phyloP scores from a whole-genome alignment of 75 land plant genomes.

The Selaginella moellendorffii region DNA sequence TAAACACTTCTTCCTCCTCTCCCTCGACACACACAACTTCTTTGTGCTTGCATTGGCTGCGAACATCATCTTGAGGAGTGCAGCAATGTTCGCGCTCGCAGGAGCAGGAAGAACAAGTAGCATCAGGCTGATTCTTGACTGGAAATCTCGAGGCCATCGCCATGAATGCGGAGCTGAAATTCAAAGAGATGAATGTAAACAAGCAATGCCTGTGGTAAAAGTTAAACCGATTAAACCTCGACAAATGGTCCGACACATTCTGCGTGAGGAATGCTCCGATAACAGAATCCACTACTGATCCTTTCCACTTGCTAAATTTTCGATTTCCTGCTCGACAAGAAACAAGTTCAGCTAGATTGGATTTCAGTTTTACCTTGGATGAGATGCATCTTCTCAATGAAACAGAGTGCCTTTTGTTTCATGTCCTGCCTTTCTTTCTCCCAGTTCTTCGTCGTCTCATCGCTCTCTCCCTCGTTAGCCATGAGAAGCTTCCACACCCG shows the following conservation, averaged over 20 bases:
- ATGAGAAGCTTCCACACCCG: background rate
- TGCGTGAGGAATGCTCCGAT: constrained; percentile 91
- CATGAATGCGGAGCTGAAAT: background rate
- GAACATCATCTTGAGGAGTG: too few relatives aligned
- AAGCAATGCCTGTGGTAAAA: background rate
- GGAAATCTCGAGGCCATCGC: background rate
- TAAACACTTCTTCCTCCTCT: background rate
- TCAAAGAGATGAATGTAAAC: background rate
- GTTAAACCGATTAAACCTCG: too few relatives aligned
- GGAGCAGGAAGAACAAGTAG: too few relatives aligned
- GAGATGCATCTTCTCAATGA: constrained; percentile 85
- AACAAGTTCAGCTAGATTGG: too few relatives aligned
- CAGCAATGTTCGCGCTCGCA: too few relatives aligned
- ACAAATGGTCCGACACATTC: constrained; percentile 90
- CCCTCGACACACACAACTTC: background rate
- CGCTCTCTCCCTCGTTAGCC: background rate
- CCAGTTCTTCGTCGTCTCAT: constrained; percentile 22
- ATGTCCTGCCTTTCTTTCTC: constrained; percentile 57
- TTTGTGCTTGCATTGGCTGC: background rate
- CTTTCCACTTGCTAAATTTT: constrained; percentile 85
- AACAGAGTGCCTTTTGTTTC: constrained; percentile 42
- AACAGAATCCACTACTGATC: constrained; percentile 94
- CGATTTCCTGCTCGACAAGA: constrained; percentile 60
- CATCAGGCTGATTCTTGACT: background rate
- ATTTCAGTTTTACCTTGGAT: constrained; percentile 53